Evolutionary conservation across 768 basidiomycete species (phyloP).

Genomic region (Crassisporium funariophilum): DNA sequence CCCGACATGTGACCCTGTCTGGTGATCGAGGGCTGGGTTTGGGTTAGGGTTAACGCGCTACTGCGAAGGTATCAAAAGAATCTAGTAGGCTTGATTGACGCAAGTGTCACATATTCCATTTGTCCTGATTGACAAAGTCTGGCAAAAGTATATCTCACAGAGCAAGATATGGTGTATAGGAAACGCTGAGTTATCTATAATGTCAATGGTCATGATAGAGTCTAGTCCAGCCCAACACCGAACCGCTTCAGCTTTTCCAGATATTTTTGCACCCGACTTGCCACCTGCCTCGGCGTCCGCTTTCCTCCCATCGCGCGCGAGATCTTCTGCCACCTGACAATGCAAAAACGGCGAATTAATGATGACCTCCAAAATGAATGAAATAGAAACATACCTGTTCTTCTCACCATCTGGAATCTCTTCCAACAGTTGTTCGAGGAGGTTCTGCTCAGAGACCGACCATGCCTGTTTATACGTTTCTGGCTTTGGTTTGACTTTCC

Average conservation of each 20-base stretch:
- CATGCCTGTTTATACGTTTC: conserved; percentile 87
- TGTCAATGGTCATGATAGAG: neutral
- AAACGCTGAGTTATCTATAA: neutral
- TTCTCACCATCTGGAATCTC: conserved; percentile 79
- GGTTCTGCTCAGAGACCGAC: conserved; percentile 74
- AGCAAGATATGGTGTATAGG: no score
- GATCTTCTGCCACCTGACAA: conserved; percentile 73
- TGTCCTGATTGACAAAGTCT: no score
- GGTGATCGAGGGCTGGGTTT: conserved; percentile 5
- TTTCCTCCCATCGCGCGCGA: conserved; percentile 79
- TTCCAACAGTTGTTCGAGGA: conserved; percentile 72
- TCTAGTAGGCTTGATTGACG: no score
- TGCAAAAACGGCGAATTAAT: neutral
- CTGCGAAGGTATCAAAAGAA: neutral
- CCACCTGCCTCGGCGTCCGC: conserved; percentile 82
- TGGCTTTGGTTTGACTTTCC: conserved; percentile 45
- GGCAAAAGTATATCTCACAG: no score
- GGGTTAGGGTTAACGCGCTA: conserved; percentile 8
- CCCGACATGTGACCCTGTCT: conserved; percentile 13
- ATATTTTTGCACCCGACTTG: conserved; percentile 87
- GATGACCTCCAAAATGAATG: neutral
- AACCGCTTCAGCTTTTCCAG: conserved; percentile 82
- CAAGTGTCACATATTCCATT: no score
- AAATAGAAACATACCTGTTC: conserved; percentile 51
- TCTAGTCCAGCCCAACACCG: conserved; percentile 37